Percentiles rank a stretch among this genome's conserved stretches.
Conservation (phyloP, 2,329 filamentous ascomycete genomes). For the Cercospora citrullina region DNA sequence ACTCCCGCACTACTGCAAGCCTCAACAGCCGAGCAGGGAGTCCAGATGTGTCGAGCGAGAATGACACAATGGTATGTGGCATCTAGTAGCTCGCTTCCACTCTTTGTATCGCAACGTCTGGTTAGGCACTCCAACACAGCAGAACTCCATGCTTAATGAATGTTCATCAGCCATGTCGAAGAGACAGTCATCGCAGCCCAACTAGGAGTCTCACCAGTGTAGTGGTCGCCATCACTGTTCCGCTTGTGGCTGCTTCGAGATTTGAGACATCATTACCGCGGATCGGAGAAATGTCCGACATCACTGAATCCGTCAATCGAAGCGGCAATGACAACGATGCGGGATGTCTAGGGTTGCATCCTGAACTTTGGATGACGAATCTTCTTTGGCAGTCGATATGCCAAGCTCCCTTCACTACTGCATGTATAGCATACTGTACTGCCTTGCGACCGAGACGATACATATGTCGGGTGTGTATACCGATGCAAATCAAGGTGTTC, state of each 20-base stretch:
- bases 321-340: neutral
- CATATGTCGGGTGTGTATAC: neutral
- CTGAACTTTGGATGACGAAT: neutral
- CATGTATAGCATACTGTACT: too few species aligned
- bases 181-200: neutral
- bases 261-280: neutral
- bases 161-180: neutral
- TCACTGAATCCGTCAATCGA: neutral
- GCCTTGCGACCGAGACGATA: too few species aligned
- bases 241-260: neutral
- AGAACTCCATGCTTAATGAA: neutral
- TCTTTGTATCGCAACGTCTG: neutral
- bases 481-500: neutral
- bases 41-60: neutral
- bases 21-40: neutral
- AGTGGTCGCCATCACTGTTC: neutral
- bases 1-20: slow-evolving; percentile 7
- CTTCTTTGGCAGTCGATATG: neutral
- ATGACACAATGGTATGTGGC: neutral
- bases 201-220: neutral
- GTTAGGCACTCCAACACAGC: neutral
- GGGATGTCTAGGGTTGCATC: neutral
- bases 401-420: neutral
- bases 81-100: neutral
- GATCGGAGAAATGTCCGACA: neutral